Evolutionary conservation across 495 filamentous ascomycete genomes (phyloP).

Genomic region (Lentithecium fluviatile): DNA sequence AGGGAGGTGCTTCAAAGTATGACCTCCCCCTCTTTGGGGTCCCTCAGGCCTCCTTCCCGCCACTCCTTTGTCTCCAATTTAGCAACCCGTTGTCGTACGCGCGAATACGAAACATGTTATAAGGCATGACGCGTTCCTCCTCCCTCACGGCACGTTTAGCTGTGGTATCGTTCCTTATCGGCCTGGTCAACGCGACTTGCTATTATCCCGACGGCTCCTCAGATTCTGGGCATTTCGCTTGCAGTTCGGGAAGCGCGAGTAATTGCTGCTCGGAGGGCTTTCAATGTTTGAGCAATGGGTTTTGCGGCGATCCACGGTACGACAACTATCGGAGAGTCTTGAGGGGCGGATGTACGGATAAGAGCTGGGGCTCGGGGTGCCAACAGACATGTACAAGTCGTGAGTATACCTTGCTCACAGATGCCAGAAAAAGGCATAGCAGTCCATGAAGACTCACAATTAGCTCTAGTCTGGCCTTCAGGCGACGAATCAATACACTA

Average conservation of each 20-base stretch:
- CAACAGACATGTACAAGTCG: conserved; percentile 7
- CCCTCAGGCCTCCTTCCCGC: background rate
- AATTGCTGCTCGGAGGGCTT: conserved; percentile 14
- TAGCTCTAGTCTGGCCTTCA: background rate
- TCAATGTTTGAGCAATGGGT: conserved; percentile 23
- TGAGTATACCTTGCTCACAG: background rate
- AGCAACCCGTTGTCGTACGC: too few relatives aligned
- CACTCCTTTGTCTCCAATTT: too few relatives aligned
- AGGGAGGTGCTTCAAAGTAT: too few relatives aligned
- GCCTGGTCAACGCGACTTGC: conserved; percentile 2
- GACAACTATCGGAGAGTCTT: conserved; percentile 10
- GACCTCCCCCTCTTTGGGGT: background rate
- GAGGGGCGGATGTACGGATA: conserved; percentile 24
- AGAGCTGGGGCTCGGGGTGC: conserved; percentile 9
- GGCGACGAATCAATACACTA: conserved; percentile 7
- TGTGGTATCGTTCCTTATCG: background rate
- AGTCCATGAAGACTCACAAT: background rate
- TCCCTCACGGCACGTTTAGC: background rate
- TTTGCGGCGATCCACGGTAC: conserved; percentile 20
- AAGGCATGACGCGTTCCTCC: background rate
- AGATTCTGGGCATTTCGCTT: background rate
- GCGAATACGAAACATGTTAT: too few relatives aligned
- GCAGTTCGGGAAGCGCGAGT: conserved; percentile 6
- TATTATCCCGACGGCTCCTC: conserved; percentile 21
- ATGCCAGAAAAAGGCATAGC: background rate